These are phyloP conservation scores for Chalara sp. DNA, from an alignment of 2,329 filamentous ascomycete genomes.

Conservation along the genomic window DNA sequence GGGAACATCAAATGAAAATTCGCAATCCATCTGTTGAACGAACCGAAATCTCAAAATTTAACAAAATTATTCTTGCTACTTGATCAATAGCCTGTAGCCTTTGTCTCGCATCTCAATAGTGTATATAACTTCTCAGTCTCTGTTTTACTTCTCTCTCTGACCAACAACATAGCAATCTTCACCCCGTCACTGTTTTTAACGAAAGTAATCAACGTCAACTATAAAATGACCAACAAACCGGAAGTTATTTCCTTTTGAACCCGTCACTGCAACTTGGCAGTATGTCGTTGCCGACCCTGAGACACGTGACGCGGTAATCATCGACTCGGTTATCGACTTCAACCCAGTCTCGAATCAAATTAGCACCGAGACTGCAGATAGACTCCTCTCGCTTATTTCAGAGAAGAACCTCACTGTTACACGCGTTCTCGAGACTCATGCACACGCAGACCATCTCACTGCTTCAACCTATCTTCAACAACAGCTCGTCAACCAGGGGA, in stretches of 20 bases:
- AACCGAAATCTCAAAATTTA: too few species aligned
- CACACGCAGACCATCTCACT: constrained; percentile 54
- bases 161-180: neutral
- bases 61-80: too few species aligned
- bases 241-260: neutral
- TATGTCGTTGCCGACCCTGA: constrained; percentile 50
- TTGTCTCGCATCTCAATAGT: too few species aligned
- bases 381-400: constrained; percentile 37
- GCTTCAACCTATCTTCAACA: constrained; percentile 50
- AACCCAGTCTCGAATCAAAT: constrained; percentile 38
- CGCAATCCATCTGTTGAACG: too few species aligned
- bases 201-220: neutral
- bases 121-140: too few species aligned
- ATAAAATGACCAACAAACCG: neutral
- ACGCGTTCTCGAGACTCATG: constrained; percentile 55
- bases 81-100: too few species aligned
- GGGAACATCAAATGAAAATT: too few species aligned
- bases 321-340: constrained; percentile 56
- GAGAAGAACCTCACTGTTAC: constrained; percentile 41
- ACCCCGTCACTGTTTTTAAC: neutral
- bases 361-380: constrained; percentile 45
- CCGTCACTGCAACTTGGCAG: constrained; percentile 47
- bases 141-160: too few species aligned
- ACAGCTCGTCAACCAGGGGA: constrained; percentile 24
- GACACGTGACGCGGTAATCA: constrained; percentile 44